phyloP scores from a whole-genome alignment of 2,329 filamentous ascomycete species.

The Periconia sp. region DNA sequence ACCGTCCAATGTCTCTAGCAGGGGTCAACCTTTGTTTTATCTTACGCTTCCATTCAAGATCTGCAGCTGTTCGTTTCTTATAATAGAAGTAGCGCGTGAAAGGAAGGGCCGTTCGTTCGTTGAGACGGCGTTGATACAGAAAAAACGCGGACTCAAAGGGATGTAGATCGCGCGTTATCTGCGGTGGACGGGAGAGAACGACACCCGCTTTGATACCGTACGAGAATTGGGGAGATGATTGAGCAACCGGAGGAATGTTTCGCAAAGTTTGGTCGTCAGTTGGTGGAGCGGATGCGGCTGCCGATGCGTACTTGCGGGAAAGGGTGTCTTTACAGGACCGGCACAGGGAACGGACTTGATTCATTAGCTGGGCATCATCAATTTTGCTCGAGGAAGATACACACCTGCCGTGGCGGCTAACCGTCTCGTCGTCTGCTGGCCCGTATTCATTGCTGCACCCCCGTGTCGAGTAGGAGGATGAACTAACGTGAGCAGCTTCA shows the following conservation, averaged over 20 bases:
- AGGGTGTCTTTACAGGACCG: slow-evolving; percentile 48
- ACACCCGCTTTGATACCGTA: slow-evolving; percentile 63
- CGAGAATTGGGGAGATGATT: slow-evolving; percentile 45
- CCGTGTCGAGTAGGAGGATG: slow-evolving; percentile 9
- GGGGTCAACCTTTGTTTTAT: slow-evolving; percentile 74
- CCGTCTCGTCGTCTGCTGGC: slow-evolving; percentile 48
- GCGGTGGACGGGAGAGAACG: slow-evolving; percentile 83
- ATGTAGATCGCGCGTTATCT: slow-evolving; percentile 80
- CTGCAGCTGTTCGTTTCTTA: slow-evolving; percentile 82
- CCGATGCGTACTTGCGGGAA: slow-evolving; percentile 38
- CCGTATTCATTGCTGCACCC: slow-evolving; percentile 44
- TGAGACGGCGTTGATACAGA: slow-evolving; percentile 96
- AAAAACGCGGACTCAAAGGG: slow-evolving; percentile 91
- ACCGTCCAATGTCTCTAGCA: slow-evolving; percentile 81
- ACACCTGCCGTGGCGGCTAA: slow-evolving; percentile 45
- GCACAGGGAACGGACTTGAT: slow-evolving; percentile 47
- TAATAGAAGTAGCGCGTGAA: slow-evolving; percentile 94
- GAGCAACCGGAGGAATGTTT: slow-evolving; percentile 37
- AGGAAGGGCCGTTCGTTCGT: slow-evolving; percentile 84
- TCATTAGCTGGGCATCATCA: slow-evolving; percentile 25
- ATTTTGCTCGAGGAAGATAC: slow-evolving; percentile 6
- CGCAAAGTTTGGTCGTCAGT: slow-evolving; percentile 30
- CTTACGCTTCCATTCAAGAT: slow-evolving; percentile 89
- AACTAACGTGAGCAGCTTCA: slow-evolving; percentile 12
- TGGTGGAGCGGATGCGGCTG: slow-evolving; percentile 41